Percentiles rank a stretch among this genome's conserved stretches.
Evolutionary conservation across 768 basidiomycete species (phyloP).

Genomic region (Gyrodon lividus): DNA sequence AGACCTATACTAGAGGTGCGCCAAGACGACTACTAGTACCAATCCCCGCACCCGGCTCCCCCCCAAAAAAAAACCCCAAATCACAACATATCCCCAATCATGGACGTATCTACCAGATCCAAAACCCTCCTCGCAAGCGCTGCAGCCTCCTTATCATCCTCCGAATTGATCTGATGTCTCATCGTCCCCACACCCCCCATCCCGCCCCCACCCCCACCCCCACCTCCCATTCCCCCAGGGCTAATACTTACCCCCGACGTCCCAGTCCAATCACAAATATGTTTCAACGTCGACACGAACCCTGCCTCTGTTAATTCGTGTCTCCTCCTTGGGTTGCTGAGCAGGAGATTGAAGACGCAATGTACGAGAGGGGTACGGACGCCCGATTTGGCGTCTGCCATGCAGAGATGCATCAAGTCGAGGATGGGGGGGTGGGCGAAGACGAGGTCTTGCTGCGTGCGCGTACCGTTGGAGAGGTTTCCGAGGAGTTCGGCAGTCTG

Average conservation of each 20-base stretch:
- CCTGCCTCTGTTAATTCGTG: slow-evolving; percentile 42
- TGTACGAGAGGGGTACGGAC: slow-evolving; percentile 60
- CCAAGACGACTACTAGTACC: too few relatives aligned
- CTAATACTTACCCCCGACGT: slow-evolving; percentile 23
- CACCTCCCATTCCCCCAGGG: slow-evolving; percentile 23
- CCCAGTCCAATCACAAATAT: slow-evolving; percentile 41
- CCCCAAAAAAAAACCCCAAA: not conserved
- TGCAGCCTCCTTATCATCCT: slow-evolving; percentile 62
- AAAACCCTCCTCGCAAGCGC: slow-evolving; percentile 55
- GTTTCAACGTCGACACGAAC: slow-evolving; percentile 44
- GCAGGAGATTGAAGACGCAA: slow-evolving; percentile 58
- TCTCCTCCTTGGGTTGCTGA: slow-evolving; percentile 36
- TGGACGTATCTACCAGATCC: slow-evolving; percentile 40
- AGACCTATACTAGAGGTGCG: too few relatives aligned
- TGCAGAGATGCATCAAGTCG: slow-evolving; percentile 49
- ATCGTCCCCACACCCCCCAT: slow-evolving; percentile 2
- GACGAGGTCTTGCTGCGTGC: slow-evolving; percentile 50
- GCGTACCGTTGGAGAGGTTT: slow-evolving; percentile 64
- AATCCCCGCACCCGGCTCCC: too few relatives aligned
- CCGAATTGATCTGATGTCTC: slow-evolving; percentile 41
- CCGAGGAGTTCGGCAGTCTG: slow-evolving; percentile 62
- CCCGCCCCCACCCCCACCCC: slow-evolving; percentile 7
- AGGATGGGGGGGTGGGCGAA: slow-evolving; percentile 53
- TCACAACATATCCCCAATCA: slow-evolving; percentile 26
- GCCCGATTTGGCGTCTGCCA: slow-evolving; percentile 58